Conservation (phyloP, 1,284 basidiomycete genomes). For the Ceratobasidium theobromae region DNA sequence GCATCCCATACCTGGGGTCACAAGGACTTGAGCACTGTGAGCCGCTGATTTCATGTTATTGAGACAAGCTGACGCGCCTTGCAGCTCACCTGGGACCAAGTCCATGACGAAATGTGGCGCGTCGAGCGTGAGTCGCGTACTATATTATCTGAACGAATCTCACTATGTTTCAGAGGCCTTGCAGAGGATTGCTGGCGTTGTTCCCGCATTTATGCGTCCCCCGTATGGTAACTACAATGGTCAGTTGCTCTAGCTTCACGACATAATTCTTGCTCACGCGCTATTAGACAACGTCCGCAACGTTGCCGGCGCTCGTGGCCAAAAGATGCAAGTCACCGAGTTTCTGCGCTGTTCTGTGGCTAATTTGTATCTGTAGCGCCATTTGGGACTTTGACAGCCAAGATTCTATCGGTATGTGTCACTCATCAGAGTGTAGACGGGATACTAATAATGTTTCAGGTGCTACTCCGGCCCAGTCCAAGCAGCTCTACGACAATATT, state of each 20-base stretch:
- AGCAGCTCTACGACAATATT: slow-evolving; percentile 8
- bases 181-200: slow-evolving; percentile 29
- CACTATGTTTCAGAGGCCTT: slow-evolving; percentile 32
- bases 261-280: too few species aligned
- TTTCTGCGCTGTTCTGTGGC: background rate
- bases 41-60: background rate
- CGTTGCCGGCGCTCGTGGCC: slow-evolving; percentile 23
- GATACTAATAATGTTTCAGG: background rate
- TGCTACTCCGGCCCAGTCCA: slow-evolving; percentile 9
- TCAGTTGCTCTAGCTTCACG: background rate
- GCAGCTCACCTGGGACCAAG: slow-evolving; percentile 32
- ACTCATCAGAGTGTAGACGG: too few species aligned
- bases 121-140: slow-evolving; percentile 24
- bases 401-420: slow-evolving; percentile 15
- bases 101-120: slow-evolving; percentile 33
- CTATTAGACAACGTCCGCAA: slow-evolving; percentile 21
- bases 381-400: slow-evolving; percentile 34
- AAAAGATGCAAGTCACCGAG: background rate
- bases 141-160: too few species aligned
- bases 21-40: slow-evolving; percentile 11
- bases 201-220: slow-evolving; percentile 36
- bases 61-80: background rate
- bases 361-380: background rate
- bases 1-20: slow-evolving; percentile 35
- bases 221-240: slow-evolving; percentile 36